These are phyloP conservation scores for Kodamaea hsintzibuensis DNA, from an alignment of 805 yeast species.

Conservation along the genomic window DNA sequence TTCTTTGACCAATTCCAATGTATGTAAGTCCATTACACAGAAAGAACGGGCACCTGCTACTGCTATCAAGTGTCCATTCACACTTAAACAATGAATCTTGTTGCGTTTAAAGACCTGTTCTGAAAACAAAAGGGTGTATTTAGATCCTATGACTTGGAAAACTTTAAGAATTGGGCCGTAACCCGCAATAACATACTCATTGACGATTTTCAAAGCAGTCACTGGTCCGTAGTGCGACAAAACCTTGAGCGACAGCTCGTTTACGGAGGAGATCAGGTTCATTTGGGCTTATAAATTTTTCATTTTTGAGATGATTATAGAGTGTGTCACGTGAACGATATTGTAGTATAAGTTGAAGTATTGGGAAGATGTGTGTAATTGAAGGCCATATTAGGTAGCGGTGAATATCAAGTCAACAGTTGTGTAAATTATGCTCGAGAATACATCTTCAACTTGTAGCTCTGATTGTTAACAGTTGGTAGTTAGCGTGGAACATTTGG, in stretches of 20 bases:
- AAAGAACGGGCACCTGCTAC: conserved; percentile 75
- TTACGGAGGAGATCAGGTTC: conserved; percentile 18
- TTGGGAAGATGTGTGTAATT: no score
- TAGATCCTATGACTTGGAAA: conserved; percentile 41
- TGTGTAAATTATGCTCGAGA: no score
- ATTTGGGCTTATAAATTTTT: not conserved
- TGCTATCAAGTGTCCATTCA: conserved; percentile 37
- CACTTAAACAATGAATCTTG: conserved; percentile 77
- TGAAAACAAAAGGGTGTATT: conserved; percentile 36
- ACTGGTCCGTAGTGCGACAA: conserved; percentile 64
- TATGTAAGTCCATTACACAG: conserved; percentile 27
- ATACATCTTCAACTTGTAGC: no score
- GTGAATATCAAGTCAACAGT: no score
- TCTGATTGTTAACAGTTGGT: no score
- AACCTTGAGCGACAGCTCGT: conserved; percentile 17
- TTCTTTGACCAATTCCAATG: conserved; percentile 32
- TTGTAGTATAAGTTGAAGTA: no score
- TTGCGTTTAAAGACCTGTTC: conserved; percentile 61
- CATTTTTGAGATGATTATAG: not conserved
- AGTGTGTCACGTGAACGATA: not conserved
- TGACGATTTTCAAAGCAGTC: conserved; percentile 54
- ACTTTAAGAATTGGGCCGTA: conserved; percentile 68
- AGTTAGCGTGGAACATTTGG: no score
- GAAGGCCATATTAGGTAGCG: no score
- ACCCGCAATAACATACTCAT: conserved; percentile 52